Evolutionary conservation across 2,329 filamentous ascomycete genomes (phyloP).

Genomic region (Fusarium beomiforme): DNA sequence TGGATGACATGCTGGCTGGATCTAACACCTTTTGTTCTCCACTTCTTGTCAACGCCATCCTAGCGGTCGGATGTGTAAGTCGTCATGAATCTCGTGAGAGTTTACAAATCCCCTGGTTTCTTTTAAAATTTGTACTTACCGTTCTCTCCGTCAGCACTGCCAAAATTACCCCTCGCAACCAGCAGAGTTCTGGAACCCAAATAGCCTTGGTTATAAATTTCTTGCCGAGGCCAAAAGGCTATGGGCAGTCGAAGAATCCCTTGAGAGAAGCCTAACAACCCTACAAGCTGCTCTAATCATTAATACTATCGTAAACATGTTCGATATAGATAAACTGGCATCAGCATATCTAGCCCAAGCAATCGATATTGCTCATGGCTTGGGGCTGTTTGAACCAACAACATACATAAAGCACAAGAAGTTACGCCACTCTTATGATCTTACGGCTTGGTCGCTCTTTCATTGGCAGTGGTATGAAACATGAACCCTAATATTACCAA

Average conservation of each 20-base stretch:
- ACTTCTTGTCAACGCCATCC: background rate
- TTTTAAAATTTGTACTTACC: background rate
- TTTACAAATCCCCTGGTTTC: background rate
- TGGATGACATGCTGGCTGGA: background rate
- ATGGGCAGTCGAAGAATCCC: background rate
- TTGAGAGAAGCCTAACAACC: background rate
- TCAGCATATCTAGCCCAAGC: background rate
- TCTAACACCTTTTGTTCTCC: background rate
- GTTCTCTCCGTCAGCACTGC: background rate
- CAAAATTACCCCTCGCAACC: background rate
- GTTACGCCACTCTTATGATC: background rate
- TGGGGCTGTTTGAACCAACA: background rate
- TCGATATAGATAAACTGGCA: background rate
- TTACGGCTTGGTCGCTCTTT: constrained; percentile 18
- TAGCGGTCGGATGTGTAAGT: background rate
- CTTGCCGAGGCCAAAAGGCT: background rate
- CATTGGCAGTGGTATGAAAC: constrained; percentile 3
- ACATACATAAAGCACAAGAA: background rate
- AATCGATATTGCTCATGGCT: background rate
- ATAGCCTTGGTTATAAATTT: background rate
- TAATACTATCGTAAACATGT: background rate
- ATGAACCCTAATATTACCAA: background rate
- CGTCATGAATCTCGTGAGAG: background rate
- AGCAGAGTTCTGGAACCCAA: background rate
- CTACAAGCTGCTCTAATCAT: background rate